Base-by-base conservation (phyloP, 2,329 filamentous ascomycete species). In the Didymella glomerata region DNA sequence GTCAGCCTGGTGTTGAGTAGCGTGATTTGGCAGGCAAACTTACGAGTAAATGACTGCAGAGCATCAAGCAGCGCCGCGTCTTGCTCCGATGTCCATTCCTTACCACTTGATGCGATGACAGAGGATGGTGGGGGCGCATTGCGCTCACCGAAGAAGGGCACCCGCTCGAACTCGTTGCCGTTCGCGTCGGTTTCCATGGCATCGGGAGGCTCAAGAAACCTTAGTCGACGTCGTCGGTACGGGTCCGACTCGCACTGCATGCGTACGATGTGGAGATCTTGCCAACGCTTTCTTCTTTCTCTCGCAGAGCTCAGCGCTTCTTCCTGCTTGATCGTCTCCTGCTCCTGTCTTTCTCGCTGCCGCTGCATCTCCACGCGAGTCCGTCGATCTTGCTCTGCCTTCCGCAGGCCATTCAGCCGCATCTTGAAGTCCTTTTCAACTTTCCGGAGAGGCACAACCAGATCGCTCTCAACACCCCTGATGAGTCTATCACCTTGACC, bases 161-260 rank as follows among this genome's bases (percentile, higher is more conserved):
- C 42, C 5, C 80, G 77, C 48, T 78, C 74, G 48, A 81, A 80
- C 0, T 53, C 53, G 0, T 70, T 28, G 6, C 80, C 80, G 51
- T 80, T 77, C 0, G 76, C 72, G 48, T 82, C 80, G 24, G 64
- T 58, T 18, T 77, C 74, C 4, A 64, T 67, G 4, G 60, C 1
- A 20, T 68, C 60, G 3, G 64, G 55, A n/a, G 66, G 48, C 9
- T 60, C 61, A 5, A 54, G 48, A 8, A 67, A 64, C 6, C 52
- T 44, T 5, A 71, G 48, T 24, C 46, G 48, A 13, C 40, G 46
- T n/a, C 63, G 60, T 14, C 63, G 56, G 36, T 13, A 10, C 7
- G 46, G 25, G 36, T 71, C 64, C 2, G 67, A 64, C 50, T 76
- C 74, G 25, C 62, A 71, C 14, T 59, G 44, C 61, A 71, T 62